Base-by-base conservation (phyloP, 441 rosid species). In the Mallotus repandus region DNA sequence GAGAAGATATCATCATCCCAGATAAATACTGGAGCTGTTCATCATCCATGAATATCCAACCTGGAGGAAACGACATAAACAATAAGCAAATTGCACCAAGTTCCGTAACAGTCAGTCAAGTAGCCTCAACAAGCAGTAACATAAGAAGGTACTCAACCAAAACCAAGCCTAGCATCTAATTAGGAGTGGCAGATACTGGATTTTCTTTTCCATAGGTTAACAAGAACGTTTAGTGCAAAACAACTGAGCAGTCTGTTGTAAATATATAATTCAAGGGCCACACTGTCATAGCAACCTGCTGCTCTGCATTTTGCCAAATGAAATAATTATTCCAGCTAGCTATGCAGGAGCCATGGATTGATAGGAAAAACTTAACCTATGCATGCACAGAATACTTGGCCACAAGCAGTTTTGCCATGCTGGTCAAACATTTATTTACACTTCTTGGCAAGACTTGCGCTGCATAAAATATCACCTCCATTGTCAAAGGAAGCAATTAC, bases 21-120 rank as follows among this genome's bases (percentile, higher is more conserved):
- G 92, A 89, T 85, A 96, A 78, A 86, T 90, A 93, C 15, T 89
- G 91, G 79, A 88, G 80, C 74, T 93, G 97, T 71, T 89, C 96
- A 70, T 86, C 89, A 57, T 93, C 98, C 88, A 91, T 81, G 60
- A 59, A 69, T 71, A 96, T 74, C 98, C 98, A 96, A 77, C 98
- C 98, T 96, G 89, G 85, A 80, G 38, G 12, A 29, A 66, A 63
- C 12, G 52, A 74, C 22, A 48, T 10, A n/a, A 54, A 59, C 22
- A n/a, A 41, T 71, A 77, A 62, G 62, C 67, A 16, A 18, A 6
- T 35, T n/a, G 0, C 16, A 18, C 38, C 22, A 56, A 61, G 50
- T 72, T 66, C 60, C 60, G 25, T 25, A 25, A 57, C 16, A 25
- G 46, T 2, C 4, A 43, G 13, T 12, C 12, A 43, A 21, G 41